Conservation (phyloP, 1,284 basidiomycete genomes). For the Cystobasidiaceae sp. region DNA sequence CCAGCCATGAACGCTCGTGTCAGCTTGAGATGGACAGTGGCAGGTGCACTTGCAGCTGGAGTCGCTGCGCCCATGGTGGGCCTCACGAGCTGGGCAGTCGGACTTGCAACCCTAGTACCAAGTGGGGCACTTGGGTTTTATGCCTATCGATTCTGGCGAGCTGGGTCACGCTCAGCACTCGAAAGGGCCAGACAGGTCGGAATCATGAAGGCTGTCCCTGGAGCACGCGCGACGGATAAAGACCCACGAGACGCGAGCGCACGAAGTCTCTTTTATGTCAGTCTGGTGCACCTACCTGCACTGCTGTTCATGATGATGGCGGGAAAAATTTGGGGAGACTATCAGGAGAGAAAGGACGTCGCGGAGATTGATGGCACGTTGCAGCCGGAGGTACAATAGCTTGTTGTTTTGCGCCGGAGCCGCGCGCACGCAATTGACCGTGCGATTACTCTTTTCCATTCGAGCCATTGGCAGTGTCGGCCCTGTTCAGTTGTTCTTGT, state of each 20-base stretch:
- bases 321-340: constrained; percentile 64
- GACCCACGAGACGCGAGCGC: constrained; percentile 65
- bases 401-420: no score
- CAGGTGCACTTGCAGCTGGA: constrained; percentile 76
- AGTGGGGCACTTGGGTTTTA: constrained; percentile 67
- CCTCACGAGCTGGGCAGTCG: constrained; percentile 80
- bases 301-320: constrained; percentile 90
- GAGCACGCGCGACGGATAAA: constrained; percentile 13
- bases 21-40: constrained; percentile 71
- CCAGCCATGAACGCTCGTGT: constrained; percentile 80
- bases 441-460: no score
- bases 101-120: constrained; percentile 67
- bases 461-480: no score
- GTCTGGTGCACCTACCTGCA: constrained; percentile 86
- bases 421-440: no score
- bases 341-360: constrained; percentile 26
- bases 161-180: constrained; percentile 44
- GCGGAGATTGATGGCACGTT: neutral
- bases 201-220: constrained; percentile 37
- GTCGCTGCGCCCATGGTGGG: constrained; percentile 78
- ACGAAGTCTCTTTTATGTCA: constrained; percentile 69
- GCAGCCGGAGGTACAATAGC: no score
- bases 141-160: constrained; percentile 70
- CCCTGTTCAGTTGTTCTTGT: no score
- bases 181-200: constrained; percentile 43